phyloP scores from a whole-genome alignment of 345 rosid species.

The Acer yangbiense region DNA sequence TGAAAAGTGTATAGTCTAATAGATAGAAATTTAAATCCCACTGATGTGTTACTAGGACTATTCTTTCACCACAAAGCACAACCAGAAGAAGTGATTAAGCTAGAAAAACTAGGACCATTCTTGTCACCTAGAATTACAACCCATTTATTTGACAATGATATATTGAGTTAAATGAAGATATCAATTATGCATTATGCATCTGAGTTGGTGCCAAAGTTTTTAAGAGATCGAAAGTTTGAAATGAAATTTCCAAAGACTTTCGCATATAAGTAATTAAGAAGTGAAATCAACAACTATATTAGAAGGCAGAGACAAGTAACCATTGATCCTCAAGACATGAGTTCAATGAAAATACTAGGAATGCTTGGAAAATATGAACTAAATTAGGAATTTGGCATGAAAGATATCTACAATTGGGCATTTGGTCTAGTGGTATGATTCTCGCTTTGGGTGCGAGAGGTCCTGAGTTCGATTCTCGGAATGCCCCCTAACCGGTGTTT shows the following conservation, averaged over 20 bases:
- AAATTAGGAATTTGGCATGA: not conserved
- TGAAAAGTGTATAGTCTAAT: no score
- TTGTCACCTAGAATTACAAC: not conserved
- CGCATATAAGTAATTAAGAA: not conserved
- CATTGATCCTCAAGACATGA: not conserved
- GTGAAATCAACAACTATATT: not conserved
- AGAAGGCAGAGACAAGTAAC: not conserved
- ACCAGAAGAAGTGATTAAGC: not conserved
- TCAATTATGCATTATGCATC: no score
- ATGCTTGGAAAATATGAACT: no score
- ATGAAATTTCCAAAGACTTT: not conserved
- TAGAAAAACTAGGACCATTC: not conserved
- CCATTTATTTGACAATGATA: no score
- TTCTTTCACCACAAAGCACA: not conserved
- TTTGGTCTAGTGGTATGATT: slow-evolving; percentile 90
- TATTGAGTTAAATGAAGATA: no score
- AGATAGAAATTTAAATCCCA: no score
- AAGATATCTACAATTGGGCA: slow-evolving; percentile 27
- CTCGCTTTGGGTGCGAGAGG: slow-evolving; percentile 91
- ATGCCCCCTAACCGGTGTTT: slow-evolving; percentile 41
- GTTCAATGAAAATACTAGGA: not conserved
- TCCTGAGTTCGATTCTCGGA: slow-evolving; percentile 75
- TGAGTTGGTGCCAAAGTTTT: not conserved
- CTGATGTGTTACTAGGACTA: no score
- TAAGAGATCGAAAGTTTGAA: not conserved